Evolutionary conservation across 2,329 filamentous ascomycete genomes (phyloP).

Genomic region (Pseudogymnoascus sp.): DNA sequence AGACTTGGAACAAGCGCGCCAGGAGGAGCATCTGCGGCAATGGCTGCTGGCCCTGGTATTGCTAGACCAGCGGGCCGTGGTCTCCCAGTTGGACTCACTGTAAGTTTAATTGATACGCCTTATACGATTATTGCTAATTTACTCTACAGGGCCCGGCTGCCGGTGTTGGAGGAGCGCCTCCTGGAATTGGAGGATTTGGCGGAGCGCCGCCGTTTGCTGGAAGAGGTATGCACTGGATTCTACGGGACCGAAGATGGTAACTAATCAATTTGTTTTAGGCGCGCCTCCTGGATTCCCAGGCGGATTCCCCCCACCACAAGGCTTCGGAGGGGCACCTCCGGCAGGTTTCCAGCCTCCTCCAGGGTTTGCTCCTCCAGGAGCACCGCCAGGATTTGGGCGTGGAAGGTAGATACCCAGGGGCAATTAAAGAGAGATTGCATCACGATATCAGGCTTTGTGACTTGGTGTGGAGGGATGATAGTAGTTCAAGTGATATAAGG

Average conservation of each 20-base stretch:
- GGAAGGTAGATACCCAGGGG: conserved; percentile 23
- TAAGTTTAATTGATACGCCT: conserved; percentile 30
- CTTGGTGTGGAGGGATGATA: conserved; percentile 3
- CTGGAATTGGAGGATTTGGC: conserved; percentile 43
- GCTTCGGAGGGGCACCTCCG: conserved; percentile 41
- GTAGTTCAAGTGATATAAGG: conserved; percentile 8
- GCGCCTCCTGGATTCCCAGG: conserved; percentile 41
- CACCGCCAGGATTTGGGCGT: conserved; percentile 26
- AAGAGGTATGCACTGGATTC: conserved; percentile 40
- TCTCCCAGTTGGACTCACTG: conserved; percentile 71
- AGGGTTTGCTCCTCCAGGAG: conserved; percentile 44
- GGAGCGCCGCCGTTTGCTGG: conserved; percentile 43
- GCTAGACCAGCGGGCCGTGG: conserved; percentile 86
- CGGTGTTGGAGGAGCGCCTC: conserved; percentile 62
- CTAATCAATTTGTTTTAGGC: conserved; percentile 14
- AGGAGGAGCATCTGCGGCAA: conserved; percentile 57
- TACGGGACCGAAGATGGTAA: background rate
- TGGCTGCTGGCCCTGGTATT: conserved; percentile 80
- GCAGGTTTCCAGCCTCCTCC: conserved; percentile 68
- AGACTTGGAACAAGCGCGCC: conserved; percentile 72
- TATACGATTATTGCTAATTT: conserved; percentile 23
- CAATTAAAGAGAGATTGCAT: conserved; percentile 8
- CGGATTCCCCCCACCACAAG: conserved; percentile 40
- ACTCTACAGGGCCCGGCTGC: conserved; percentile 62
- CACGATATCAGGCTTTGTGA: conserved; percentile 4